phyloP scores from a whole-genome alignment of 257 asterid genomes.

The Plantago elongata region DNA sequence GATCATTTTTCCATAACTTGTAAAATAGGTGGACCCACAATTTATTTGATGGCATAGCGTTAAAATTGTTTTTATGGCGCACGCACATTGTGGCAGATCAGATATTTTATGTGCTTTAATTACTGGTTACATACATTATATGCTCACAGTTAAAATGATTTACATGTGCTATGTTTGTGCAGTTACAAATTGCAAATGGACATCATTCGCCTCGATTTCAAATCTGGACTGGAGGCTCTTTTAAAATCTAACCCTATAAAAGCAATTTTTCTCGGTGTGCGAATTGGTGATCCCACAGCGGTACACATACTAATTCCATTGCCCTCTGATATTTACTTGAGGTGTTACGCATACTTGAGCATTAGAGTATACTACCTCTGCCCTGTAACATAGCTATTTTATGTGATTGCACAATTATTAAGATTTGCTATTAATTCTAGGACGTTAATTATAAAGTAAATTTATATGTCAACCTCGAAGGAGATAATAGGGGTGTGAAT shows the following conservation, averaged over 20 bases:
- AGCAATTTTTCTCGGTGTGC: slow-evolving; percentile 93
- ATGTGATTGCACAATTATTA: no score
- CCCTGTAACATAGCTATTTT: no score
- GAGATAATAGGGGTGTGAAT: no score
- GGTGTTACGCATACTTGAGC: not conserved
- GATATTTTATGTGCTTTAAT: slow-evolving; percentile 11
- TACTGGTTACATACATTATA: slow-evolving; percentile 13
- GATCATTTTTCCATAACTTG: not conserved
- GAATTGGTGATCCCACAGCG: slow-evolving; percentile 96
- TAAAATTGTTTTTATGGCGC: no score
- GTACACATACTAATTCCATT: slow-evolving; percentile 32
- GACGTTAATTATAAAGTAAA: no score
- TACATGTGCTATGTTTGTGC: slow-evolving; percentile 21
- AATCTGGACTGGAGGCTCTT: slow-evolving; percentile 84
- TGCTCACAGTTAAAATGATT: no score
- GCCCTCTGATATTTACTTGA: slow-evolving; percentile 11
- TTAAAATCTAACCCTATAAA: slow-evolving; percentile 63
- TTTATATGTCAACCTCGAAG: no score
- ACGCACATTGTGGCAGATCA: no score
- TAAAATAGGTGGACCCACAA: no score
- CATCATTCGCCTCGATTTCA: slow-evolving; percentile 78
- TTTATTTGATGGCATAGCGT: no score
- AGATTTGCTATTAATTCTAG: no score
- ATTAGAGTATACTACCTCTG: no score
- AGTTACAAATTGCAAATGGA: slow-evolving; percentile 82